Conservation (phyloP, 495 filamentous ascomycete genomes). For the Talaromyces wortmannii region DNA sequence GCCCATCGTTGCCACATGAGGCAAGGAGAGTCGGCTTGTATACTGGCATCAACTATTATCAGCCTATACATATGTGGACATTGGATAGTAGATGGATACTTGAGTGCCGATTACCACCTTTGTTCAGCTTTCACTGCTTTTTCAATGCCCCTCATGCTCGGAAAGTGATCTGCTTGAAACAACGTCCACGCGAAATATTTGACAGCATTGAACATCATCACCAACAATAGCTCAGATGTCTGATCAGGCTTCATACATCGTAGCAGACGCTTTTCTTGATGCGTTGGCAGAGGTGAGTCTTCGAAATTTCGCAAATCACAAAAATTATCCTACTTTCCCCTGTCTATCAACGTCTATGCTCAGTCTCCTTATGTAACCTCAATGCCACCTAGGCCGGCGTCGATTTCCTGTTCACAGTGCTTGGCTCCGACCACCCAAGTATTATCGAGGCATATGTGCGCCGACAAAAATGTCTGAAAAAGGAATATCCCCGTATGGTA, state of each 20-base stretch:
- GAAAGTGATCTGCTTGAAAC: too few relatives aligned
- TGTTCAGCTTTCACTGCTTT: too few relatives aligned
- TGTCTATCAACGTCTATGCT: background rate
- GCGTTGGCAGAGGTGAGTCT: slow-evolving; percentile 7
- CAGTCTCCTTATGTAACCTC: slow-evolving; percentile 2
- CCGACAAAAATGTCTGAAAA: slow-evolving; percentile 10
- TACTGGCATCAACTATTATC: too few relatives aligned
- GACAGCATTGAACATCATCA: background rate
- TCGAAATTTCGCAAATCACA: background rate
- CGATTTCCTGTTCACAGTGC: slow-evolving; percentile 14
- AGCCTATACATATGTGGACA: too few relatives aligned
- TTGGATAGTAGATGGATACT: too few relatives aligned
- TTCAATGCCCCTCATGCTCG: too few relatives aligned
- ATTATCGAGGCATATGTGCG: slow-evolving; percentile 18
- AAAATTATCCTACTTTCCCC: background rate
- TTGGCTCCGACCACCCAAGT: slow-evolving; percentile 17
- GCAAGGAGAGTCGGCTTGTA: too few relatives aligned
- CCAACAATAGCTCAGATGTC: background rate
- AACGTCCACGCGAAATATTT: too few relatives aligned
- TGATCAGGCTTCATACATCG: slow-evolving; percentile 3
- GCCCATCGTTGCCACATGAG: too few relatives aligned
- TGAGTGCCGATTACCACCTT: too few relatives aligned
- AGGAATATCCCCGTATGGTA: slow-evolving; percentile 18
- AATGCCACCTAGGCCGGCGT: slow-evolving; percentile 9
- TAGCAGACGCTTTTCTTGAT: slow-evolving; percentile 10